Evolutionary conservation across 805 yeast genomes (phyloP), one percentile per base, ranked within the genome.

Genomic region (Starmerella bombicola): DNA sequence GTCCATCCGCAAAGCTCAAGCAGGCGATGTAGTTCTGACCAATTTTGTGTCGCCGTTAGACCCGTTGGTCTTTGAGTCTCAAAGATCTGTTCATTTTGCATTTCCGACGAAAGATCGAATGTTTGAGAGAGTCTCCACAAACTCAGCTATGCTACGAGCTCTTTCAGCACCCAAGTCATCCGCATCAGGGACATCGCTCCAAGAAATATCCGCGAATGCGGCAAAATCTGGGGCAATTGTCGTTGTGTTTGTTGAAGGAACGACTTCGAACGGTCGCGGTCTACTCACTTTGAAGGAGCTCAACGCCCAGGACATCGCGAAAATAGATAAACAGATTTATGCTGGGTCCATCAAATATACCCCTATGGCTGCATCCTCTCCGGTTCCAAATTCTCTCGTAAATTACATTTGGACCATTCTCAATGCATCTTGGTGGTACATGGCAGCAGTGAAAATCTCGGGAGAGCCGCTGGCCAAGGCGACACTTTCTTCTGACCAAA

Each of bases 261-360:
- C 94, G 0, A 69, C 94, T 0, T 74, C 94, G 0, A 88, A 86
- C 55, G 91, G 93, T 37, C 76, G 76, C 46, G 76, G 85, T 0
- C 55, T 86, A 1, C 65, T 86, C 46, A 74, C 83, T 3, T 70
- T 80, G 41, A 62, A 64, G 26, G 35, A 43, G 4, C 42, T 55
- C 3, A 48, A 51, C 38, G 55, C 63, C 30, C 44, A 30, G 26
- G 39, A 34, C 17, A 35, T 47, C 24, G 41, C 43, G 25, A 40
- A 30, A 2, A 18, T 43, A 6, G 41, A 41, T 7, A 31, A 40
- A 12, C 28, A 50, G 20, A 42, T 39, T 8, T 61, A 42, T 40
- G 55, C 63, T 1, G 50, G 55, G 7, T 59, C 54, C 9, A 42
- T 57, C 26, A 56, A 51, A 41, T 63, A 63, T 43, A 45, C 55